Conservation (phyloP, 2,329 filamentous ascomycete genomes). For the Clarireedia sp. region DNA sequence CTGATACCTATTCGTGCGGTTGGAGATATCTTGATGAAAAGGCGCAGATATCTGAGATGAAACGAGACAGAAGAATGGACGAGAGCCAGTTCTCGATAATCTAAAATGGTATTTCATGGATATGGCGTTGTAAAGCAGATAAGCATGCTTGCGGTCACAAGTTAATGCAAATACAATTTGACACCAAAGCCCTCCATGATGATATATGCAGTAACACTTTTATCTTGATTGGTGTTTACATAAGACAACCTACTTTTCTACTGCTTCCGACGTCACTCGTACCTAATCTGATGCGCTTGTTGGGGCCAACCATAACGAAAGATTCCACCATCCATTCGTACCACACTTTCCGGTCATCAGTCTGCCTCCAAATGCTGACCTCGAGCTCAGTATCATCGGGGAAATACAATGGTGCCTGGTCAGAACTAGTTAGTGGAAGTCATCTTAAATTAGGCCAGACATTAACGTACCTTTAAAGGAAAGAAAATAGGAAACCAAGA, state of each 20-base stretch:
- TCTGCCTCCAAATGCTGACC: constrained; percentile 92
- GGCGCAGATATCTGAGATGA: background rate
- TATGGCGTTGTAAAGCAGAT: constrained; percentile 25
- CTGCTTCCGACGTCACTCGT: constrained; percentile 61
- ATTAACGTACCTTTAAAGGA: constrained; percentile 68
- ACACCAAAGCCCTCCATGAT: constrained; percentile 7
- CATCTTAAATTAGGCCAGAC: background rate
- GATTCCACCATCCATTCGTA: constrained; percentile 97
- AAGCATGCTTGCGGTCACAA: constrained; percentile 12
- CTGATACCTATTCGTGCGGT: background rate
- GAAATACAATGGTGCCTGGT: constrained; percentile 72
- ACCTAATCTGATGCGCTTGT: constrained; percentile 56
- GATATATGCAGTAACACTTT: too few relatives aligned
- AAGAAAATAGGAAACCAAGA: constrained; percentile 99
- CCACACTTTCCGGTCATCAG: constrained; percentile 93
- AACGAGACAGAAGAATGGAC: background rate
- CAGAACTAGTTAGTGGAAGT: constrained; percentile 14
- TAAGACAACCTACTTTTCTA: constrained; percentile 61
- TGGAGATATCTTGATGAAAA: background rate
- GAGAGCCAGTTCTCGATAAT: constrained; percentile 1
- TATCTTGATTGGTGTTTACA: constrained; percentile 37
- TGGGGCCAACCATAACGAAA: constrained; percentile 57
- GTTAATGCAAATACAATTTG: constrained; percentile 10
- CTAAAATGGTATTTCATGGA: constrained; percentile 18
- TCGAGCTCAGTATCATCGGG: constrained; percentile 80